A percentile compares a stretch with the other conserved stretches of the same genome.
phyloP scores from a whole-genome alignment of 495 filamentous ascomycete species.

The Aspergillus hancockii region DNA sequence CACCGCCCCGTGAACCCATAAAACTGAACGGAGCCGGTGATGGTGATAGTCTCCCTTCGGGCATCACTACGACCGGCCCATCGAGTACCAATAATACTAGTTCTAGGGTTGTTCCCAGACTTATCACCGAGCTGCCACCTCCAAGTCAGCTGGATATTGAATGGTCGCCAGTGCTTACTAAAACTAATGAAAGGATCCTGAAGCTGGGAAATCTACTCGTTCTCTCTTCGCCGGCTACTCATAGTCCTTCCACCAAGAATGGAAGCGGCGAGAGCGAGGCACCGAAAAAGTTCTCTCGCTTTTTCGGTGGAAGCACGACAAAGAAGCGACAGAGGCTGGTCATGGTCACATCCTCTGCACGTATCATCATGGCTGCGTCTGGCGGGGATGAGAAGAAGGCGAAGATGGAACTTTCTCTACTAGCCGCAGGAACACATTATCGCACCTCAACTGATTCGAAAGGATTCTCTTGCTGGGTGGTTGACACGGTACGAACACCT shows the following conservation, averaged over 20 bases:
- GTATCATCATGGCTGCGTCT: conserved; percentile 87
- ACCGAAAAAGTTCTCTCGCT: conserved; percentile 84
- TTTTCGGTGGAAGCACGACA: conserved; percentile 85
- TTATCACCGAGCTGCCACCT: conserved; percentile 94
- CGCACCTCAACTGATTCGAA: conserved; percentile 78
- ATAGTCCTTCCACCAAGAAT: conserved; percentile 67
- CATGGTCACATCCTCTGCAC: conserved; percentile 90
- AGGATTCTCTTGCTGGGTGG: conserved; percentile 81
- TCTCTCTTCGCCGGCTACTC: conserved; percentile 67
- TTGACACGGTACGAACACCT: conserved; percentile 78
- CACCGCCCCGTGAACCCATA: conserved; percentile 78
- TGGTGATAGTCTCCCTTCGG: conserved; percentile 48
- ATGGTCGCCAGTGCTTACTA: conserved; percentile 95
- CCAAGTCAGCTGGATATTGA: conserved; percentile 97
- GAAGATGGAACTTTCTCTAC: conserved; percentile 84
- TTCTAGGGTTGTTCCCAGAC: conserved; percentile 65
- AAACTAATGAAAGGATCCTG: conserved; percentile 88
- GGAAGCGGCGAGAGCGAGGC: conserved; percentile 60
- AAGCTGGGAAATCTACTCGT: conserved; percentile 91
- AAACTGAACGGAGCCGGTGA: conserved; percentile 67
- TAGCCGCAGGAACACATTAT: conserved; percentile 71
- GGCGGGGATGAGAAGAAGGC: conserved; percentile 95
- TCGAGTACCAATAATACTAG: conserved; percentile 42
- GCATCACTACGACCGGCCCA: conserved; percentile 49
- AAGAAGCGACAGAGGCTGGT: conserved; percentile 93